A percentile compares a stretch with the other conserved stretches of the same genome.
Evolutionary conservation across 148 eudicot genomes (phyloP).

Genomic region (Pouteria glomerata): DNA sequence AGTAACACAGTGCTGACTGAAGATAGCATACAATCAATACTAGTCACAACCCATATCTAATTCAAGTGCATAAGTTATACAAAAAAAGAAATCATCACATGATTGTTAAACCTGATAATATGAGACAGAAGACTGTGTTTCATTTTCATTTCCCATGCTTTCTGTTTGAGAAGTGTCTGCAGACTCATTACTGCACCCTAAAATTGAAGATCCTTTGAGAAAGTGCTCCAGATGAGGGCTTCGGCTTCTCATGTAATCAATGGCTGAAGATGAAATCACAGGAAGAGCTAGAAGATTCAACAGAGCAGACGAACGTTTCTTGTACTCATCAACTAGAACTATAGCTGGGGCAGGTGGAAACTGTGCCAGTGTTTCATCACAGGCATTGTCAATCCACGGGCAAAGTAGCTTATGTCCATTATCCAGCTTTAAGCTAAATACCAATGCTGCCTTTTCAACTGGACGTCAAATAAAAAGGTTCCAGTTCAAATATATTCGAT

Average conservation of each 20-base stretch:
- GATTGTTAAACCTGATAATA: conserved; percentile 65
- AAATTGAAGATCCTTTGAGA: conserved; percentile 41
- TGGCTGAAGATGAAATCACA: conserved; percentile 42
- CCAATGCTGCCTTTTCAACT: conserved; percentile 94
- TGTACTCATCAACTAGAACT: conserved; percentile 61
- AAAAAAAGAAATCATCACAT: neutral
- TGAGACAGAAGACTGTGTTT: conserved; percentile 35
- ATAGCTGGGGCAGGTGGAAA: conserved; percentile 61
- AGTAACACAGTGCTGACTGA: neutral
- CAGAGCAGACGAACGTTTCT: conserved; percentile 52
- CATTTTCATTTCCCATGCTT: conserved; percentile 28
- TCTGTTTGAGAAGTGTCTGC: conserved; percentile 38
- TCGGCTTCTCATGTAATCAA: conserved; percentile 49
- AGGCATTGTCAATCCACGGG: conserved; percentile 86
- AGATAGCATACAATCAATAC: neutral
- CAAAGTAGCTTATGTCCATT: conserved; percentile 81
- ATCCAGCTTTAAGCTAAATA: conserved; percentile 87
- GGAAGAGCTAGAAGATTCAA: conserved; percentile 78
- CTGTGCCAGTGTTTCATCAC: conserved; percentile 67
- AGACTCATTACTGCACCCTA: conserved; percentile 33
- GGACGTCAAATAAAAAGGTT: conserved; percentile 17
- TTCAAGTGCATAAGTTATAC: neutral
- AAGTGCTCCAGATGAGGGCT: conserved; percentile 61
- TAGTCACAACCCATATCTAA: neutral
- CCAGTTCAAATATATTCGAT: neutral